A percentile compares a stretch with the other conserved stretches of the same genome.
These are phyloP conservation scores for Aureobasidium sp. DNA, from an alignment of 2,329 filamentous ascomycete genomes.

Conservation along the genomic window DNA sequence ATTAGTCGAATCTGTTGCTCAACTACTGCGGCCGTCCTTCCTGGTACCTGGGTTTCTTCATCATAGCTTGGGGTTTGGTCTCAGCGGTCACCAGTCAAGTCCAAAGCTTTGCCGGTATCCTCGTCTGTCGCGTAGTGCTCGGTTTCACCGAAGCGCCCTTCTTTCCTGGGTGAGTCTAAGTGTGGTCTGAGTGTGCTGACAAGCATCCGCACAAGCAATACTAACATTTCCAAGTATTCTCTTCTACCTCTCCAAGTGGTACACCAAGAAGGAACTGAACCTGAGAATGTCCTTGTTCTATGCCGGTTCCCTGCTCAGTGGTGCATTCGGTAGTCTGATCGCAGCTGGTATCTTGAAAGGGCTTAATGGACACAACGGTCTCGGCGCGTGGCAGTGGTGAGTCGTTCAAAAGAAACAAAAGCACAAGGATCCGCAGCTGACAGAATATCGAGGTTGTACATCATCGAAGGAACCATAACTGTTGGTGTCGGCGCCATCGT, in stretches of 20 bases:
- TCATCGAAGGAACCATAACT: slow-evolving; percentile 63
- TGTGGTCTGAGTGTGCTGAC: too few relatives aligned
- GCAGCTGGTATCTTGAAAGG: slow-evolving; percentile 57
- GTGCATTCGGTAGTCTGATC: slow-evolving; percentile 61
- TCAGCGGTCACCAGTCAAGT: slow-evolving; percentile 40
- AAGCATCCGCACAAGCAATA: too few relatives aligned
- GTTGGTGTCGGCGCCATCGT: slow-evolving; percentile 36
- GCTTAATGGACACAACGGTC: slow-evolving; percentile 52
- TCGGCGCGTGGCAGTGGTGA: slow-evolving; percentile 50
- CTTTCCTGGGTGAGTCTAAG: slow-evolving; percentile 26
- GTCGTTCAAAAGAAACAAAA: too few relatives aligned
- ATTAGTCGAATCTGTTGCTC: slow-evolving; percentile 36
- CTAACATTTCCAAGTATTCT: slow-evolving; percentile 25
- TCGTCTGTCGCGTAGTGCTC: slow-evolving; percentile 41
- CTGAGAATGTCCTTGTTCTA: slow-evolving; percentile 61
- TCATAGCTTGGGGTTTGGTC: slow-evolving; percentile 40
- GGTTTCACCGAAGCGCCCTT: slow-evolving; percentile 31
- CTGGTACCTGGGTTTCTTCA: slow-evolving; percentile 35
- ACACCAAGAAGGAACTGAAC: slow-evolving; percentile 61
- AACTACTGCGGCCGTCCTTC: slow-evolving; percentile 39
- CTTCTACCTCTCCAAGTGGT: slow-evolving; percentile 61
- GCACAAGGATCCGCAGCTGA: background rate
- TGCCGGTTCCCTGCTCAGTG: slow-evolving; percentile 61
- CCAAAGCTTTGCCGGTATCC: slow-evolving; percentile 35
- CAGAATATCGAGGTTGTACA: slow-evolving; percentile 43